Percentiles rank a stretch among this genome's conserved stretches.
Evolutionary conservation across 306 rosid genomes (phyloP).

Genomic region (Clitoria ternatea): DNA sequence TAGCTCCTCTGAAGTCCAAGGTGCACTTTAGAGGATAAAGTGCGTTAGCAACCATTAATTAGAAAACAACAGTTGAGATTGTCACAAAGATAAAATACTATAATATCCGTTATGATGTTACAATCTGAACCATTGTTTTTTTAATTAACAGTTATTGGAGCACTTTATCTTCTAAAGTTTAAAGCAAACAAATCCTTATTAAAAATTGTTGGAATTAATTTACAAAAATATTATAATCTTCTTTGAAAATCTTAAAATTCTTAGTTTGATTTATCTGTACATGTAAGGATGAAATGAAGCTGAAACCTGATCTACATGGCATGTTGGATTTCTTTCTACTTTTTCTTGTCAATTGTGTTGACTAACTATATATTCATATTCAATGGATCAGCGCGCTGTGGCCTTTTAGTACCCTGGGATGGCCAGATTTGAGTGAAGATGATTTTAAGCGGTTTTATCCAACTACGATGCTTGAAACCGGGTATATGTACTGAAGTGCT

Average conservation of each 20-base stretch:
- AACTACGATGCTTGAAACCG: conserved; percentile 96
- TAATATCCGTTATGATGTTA: no score
- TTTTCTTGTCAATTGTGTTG: not conserved
- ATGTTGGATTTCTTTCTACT: conserved; percentile 6
- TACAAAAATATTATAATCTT: not conserved
- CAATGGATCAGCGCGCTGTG: conserved; percentile 84
- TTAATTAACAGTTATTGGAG: no score
- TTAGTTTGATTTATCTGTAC: not conserved
- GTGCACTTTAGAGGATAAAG: no score
- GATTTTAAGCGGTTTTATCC: conserved; percentile 87
- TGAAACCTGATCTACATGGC: not conserved
- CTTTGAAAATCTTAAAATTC: not conserved
- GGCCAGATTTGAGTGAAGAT: conserved; percentile 80
- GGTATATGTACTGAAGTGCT: conserved; percentile 50
- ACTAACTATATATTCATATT: conserved; percentile 5
- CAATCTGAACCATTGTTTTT: no score
- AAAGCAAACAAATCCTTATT: no score
- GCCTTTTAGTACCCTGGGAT: conserved; percentile 99
- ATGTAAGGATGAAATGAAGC: not conserved
- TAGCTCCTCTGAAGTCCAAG: no score
- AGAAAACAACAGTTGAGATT: no score
- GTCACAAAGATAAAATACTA: no score
- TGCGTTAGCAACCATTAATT: no score
- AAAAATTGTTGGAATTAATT: no score
- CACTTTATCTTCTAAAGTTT: no score